These are phyloP conservation scores for Oryza meridionalis DNA, from an alignment of 176 grass and related monocot genomes.

Conservation along the genomic window DNA sequence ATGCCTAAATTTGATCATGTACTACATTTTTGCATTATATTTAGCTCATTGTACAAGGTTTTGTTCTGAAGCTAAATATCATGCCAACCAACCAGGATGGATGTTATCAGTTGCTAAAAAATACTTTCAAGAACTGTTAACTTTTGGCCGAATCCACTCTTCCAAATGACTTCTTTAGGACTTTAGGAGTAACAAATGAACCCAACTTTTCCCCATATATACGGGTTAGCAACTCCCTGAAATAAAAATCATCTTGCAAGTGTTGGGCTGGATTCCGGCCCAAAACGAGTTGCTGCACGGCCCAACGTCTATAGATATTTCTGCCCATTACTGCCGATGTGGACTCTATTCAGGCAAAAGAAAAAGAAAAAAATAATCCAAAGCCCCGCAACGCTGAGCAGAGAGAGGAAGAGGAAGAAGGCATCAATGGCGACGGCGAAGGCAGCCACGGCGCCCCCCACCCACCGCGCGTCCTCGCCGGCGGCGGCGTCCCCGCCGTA, in stretches of 20 bases:
- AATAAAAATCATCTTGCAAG: too few relatives aligned
- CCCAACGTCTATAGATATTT: background rate
- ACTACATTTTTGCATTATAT: background rate
- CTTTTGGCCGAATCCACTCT: background rate
- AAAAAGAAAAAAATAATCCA: background rate
- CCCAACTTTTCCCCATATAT: too few relatives aligned
- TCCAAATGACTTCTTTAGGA: too few relatives aligned
- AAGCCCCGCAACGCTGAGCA: constrained; percentile 5
- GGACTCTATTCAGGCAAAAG: background rate
- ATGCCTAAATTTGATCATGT: background rate
- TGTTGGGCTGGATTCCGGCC: background rate
- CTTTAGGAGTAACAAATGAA: too few relatives aligned
- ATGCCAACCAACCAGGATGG: background rate
- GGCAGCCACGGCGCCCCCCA: constrained; percentile 43
- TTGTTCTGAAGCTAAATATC: constrained; percentile 2
- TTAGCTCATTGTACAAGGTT: background rate
- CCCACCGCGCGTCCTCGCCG: constrained; percentile 39
- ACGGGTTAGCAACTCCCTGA: too few relatives aligned
- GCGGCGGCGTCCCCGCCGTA: constrained; percentile 51
- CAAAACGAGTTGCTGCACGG: background rate
- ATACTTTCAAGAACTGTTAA: background rate
- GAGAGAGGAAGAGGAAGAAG: background rate
- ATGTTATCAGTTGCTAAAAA: background rate
- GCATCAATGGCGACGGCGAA: constrained; percentile 52
- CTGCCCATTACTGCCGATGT: background rate